Base-by-base conservation (phyloP, 768 basidiomycete species). In the Hortiboletus flavorubellus region DNA sequence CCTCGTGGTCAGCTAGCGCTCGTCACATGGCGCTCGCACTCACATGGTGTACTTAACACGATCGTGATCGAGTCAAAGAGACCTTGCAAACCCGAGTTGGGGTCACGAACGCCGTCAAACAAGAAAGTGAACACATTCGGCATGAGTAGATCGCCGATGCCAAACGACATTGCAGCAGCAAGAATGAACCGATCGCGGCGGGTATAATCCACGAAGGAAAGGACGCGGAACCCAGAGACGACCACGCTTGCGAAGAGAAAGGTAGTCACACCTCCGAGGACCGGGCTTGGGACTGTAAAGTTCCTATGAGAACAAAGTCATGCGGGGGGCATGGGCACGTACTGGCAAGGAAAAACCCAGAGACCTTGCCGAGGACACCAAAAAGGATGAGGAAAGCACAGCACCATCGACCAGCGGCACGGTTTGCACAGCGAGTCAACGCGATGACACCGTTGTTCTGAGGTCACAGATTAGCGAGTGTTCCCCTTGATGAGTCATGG, bases 251-350 rank as follows among this genome's bases (percentile, higher is more conserved):
- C 86, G 64, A 93, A 93, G 10, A 93, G 77, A 78, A 93, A 93
- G 3, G 91, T 92, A 11, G 90, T 94, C 4, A 93, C 89, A 3
- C 91, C 90, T 2, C 91, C 91, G 0, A 91, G 79, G 8, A 91
- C 90, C 0, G 91, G 76, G 63, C 87, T 85, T 2, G 91, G 92
- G 55, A 94, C 80, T 81, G 55, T 14, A 26, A 10, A 18, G 33
- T 42, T 14, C 2, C 11, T 21, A 9, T 63, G 5, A 53, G 46
- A 45, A 41, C 8, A 23, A 9, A 1, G 8, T 9, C 41, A 8
- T 35, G 29, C 12, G 37, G 14, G 14, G 9, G 7, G 35, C 8
- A 9, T n/a, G 14, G 11, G 23, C 2, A 73, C 79, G 42, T 59
- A 78, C 80, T 92, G 2, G 90, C 83, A 16, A 94, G 80, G 73